A percentile compares a stretch with the other conserved stretches of the same genome.
Conservation (phyloP, 1,139 yeast genomes). For the Scheffersomyces quercinus region DNA sequence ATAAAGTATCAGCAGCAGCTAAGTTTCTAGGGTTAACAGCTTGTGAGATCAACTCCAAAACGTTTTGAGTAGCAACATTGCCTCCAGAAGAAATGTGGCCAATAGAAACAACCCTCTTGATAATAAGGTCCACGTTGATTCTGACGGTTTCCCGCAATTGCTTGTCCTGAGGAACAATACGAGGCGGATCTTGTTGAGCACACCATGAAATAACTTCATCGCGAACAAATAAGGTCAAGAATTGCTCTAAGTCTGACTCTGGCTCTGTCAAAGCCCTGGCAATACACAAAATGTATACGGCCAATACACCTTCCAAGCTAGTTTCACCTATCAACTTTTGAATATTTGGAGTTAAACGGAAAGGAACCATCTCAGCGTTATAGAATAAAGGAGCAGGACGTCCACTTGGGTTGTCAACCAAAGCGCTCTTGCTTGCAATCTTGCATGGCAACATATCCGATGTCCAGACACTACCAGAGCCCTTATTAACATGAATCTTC, state of each 20-base stretch:
- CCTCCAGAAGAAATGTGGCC: conserved; percentile 79
- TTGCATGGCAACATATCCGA: conserved; percentile 94
- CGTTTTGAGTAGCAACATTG: conserved; percentile 86
- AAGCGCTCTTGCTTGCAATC: conserved; percentile 62
- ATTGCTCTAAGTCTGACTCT: conserved; percentile 85
- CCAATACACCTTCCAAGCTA: conserved; percentile 85
- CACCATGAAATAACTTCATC: conserved; percentile 96
- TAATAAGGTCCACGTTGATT: conserved; percentile 82
- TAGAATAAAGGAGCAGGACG: conserved; percentile 85
- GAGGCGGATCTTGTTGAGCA: conserved; percentile 71
- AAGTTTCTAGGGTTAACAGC: conserved; percentile 95
- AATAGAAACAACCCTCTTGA: conserved; percentile 65
- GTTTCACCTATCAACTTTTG: conserved; percentile 93
- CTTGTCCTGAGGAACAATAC: conserved; percentile 69
- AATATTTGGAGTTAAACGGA: conserved; percentile 92
- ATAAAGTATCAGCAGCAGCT: conserved; percentile 88
- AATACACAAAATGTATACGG: conserved; percentile 81
- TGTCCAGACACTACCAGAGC: conserved; percentile 90
- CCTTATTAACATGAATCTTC: conserved; percentile 79
- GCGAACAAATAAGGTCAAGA: conserved; percentile 85
- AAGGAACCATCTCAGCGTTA: conserved; percentile 94
- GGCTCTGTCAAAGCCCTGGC: conserved; percentile 90
- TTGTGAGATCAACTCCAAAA: conserved; percentile 86
- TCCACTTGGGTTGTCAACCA: conserved; percentile 55
- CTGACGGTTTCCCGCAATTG: conserved; percentile 86